A percentile compares a stretch with the other conserved stretches of the same genome.
These are phyloP conservation scores for Conticribra guillardii DNA, from an alignment of 108 stramenopile genomes.

Conservation along the genomic window DNA sequence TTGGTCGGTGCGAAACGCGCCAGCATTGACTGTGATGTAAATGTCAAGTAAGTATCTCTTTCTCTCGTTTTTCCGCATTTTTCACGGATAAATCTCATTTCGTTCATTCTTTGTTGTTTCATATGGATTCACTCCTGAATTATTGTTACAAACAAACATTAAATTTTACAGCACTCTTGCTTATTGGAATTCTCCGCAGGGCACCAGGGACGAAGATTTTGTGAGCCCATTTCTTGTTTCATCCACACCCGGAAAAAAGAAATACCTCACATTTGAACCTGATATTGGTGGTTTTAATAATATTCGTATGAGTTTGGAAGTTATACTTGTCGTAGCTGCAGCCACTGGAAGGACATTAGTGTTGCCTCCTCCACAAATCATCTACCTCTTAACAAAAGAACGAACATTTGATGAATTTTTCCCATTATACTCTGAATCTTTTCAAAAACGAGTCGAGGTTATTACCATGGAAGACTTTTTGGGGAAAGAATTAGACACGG, in stretches of 20 bases:
- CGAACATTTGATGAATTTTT: conserved; percentile 87
- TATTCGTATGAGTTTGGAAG: conserved; percentile 87
- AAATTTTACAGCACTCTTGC: conserved; percentile 54
- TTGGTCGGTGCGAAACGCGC: conserved; percentile 75
- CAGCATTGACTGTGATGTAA: conserved; percentile 60
- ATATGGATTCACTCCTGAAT: background rate
- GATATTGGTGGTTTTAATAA: conserved; percentile 81
- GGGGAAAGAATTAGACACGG: conserved; percentile 46
- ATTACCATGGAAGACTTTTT: conserved; percentile 76
- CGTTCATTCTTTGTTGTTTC: background rate
- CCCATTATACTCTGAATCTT: conserved; percentile 57
- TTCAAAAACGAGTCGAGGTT: conserved; percentile 59
- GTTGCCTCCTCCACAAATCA: conserved; percentile 78
- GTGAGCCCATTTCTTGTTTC: conserved; percentile 63
- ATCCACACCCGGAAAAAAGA: conserved; percentile 23
- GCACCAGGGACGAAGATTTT: conserved; percentile 64
- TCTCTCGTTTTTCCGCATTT: background rate
- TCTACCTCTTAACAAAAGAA: conserved; percentile 73
- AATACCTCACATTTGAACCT: conserved; percentile 77
- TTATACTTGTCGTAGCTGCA: conserved; percentile 83
- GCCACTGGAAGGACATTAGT: conserved; percentile 88
- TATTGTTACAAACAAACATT: background rate
- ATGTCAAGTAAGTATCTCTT: conserved; percentile 33
- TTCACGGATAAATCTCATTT: background rate
- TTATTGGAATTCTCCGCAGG: conserved; percentile 87